Base-by-base conservation (phyloP, 257 asterid genomes). In the Salvia rosmarinus region DNA sequence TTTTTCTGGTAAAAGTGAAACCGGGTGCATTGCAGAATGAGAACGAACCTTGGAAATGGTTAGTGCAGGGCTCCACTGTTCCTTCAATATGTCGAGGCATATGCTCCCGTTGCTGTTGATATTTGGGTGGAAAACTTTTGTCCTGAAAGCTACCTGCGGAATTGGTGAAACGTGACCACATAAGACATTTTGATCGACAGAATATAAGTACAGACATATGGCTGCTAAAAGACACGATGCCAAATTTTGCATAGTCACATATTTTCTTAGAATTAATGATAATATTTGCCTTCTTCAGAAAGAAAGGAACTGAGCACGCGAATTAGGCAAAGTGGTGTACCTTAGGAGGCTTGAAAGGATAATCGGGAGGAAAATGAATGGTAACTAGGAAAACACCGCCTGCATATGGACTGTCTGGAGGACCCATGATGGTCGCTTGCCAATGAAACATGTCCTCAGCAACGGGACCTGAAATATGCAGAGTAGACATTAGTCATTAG, bases 351-450 rank as follows among this genome's bases (percentile, higher is more conserved):
- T 88, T 86, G 87, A 90, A 90, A 21, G 96, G 96, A 72, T 90
- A 88, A 80, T 86, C 96, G 5, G 95, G 91, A 58, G 94, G 94
- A 74, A 89, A 89, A 81, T 87, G 96, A 64, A 87, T 87, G 67
- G 89, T 83, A 64, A 87, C 88, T 62, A 90, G 80, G 78, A 90
- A 87, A 63, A 87, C 95, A 13, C 96, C 96, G 58, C 96, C 92
- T 16, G 95, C 71, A 72, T 88, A 90, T 37, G 96, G 96, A 63
- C 92, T 90, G 73, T 86, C 96, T 30, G 89, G 79, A 44, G 96
- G 96, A 52, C 96, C 95, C 88, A 90, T 86, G 32, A 90, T 90
- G 14, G 95, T 88, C 40, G 95, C 95, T 82, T 88, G 92, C 96
- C 96, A 90, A 71, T 90, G 96, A 69, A 90, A 90, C 92, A 89